Evolutionary conservation across 1,139 yeast species (phyloP).

Genomic region (Hemisphaericaspora xylofermentans): DNA sequence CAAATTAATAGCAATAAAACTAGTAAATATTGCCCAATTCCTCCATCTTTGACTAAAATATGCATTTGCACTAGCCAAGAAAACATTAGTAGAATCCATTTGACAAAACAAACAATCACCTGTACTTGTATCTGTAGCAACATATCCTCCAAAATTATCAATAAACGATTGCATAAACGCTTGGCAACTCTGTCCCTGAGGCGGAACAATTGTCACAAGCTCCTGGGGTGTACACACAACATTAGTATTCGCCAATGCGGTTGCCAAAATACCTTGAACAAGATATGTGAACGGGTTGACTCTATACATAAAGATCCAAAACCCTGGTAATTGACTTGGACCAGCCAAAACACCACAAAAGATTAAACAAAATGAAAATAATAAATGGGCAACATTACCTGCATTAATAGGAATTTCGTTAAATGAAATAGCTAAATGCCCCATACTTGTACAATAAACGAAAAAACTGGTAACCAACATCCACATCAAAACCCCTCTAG

Average conservation of each 20-base stretch:
- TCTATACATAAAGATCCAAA: conserved; percentile 61
- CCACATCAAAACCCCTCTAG: conserved; percentile 47
- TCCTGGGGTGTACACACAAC: conserved; percentile 30
- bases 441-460: conserved; percentile 37
- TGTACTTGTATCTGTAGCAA: conserved; percentile 34
- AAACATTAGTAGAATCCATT: conserved; percentile 49
- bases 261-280: conserved; percentile 31
- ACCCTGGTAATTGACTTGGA: conserved; percentile 26
- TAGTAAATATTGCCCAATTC: conserved; percentile 59
- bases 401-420: conserved; percentile 41
- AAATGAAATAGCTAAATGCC: conserved; percentile 40
- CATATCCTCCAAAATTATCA: conserved; percentile 47
- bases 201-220: conserved; percentile 27
- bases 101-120: conserved; percentile 53
- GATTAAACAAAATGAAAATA: conserved; percentile 32
- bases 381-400: conserved; percentile 28
- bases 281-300: conserved; percentile 68
- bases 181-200: conserved; percentile 55
- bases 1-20: conserved; percentile 52
- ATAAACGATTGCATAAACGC: conserved; percentile 50
- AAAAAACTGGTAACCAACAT: conserved; percentile 40
- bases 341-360: conserved; percentile 39
- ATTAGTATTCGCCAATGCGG: conserved; percentile 25
- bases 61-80: conserved; percentile 44
- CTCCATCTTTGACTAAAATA: conserved; percentile 58